Conservation (phyloP, 306 rosid species). For the Trifolium fragiferum region DNA sequence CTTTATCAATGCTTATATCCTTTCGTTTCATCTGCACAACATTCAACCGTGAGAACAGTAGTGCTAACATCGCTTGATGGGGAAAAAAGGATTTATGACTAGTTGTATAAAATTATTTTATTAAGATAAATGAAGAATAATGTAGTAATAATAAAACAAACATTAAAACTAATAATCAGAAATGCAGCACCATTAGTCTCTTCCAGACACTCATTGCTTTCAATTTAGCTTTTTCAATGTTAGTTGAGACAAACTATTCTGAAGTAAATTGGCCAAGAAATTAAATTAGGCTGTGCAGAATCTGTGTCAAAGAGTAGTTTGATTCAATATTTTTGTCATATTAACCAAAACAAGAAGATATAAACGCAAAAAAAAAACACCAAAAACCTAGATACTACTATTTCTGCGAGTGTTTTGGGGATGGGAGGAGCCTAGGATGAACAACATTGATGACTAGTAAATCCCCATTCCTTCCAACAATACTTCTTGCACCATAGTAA, state of each 20-base stretch:
- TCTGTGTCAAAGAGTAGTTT: conserved; percentile 10
- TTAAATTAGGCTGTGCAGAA: conserved; percentile 4
- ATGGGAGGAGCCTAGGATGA: not conserved
- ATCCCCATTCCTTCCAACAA: conserved; percentile 18
- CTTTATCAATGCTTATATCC: conserved; percentile 76
- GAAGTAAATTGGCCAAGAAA: conserved; percentile 23
- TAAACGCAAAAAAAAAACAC: not conserved
- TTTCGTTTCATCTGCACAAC: conserved; percentile 82
- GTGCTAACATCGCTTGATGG: not conserved
- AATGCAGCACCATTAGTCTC: conserved; percentile 24
- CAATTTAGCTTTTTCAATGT: conserved; percentile 11
- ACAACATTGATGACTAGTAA: conserved; percentile 5
- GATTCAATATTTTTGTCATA: conserved; percentile 24
- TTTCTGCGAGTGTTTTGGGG: conserved; percentile 21
- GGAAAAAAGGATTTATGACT: not conserved
- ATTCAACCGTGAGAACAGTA: conserved; percentile 33
- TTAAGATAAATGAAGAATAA: conserved; percentile 20
- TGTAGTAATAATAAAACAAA: conserved; percentile 21
- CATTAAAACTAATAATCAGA: conserved; percentile 23
- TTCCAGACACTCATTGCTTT: conserved; percentile 28
- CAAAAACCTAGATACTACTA: conserved; percentile 13
- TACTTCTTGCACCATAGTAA: conserved; percentile 7
- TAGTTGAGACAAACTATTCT: conserved; percentile 18
- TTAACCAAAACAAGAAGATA: conserved; percentile 27
- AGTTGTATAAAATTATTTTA: conserved; percentile 31